phyloP scores from a whole-genome alignment of 768 basidiomycete genomes.

The Macrolepiota albuminosa region DNA sequence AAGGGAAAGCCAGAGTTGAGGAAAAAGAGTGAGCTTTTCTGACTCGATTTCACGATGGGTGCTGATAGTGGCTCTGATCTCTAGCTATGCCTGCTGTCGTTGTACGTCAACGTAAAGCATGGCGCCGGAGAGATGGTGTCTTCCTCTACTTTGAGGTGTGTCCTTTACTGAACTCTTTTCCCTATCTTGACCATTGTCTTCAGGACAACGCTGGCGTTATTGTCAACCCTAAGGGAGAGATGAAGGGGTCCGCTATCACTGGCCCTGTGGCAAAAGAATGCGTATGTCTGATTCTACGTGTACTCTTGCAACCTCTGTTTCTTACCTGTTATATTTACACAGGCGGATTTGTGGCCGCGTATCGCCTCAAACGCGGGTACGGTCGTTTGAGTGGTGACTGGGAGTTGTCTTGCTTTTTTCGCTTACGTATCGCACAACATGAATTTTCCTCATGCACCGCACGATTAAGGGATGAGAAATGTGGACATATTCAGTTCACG shows the following conservation, averaged over 20 bases:
- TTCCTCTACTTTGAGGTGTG: conserved; percentile 96
- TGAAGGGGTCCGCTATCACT: conserved; percentile 98
- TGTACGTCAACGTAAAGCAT: conserved; percentile 96
- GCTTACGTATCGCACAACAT: conserved; percentile 15
- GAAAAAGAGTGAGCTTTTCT: conserved; percentile 85
- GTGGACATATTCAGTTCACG: neutral
- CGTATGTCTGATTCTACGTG: conserved; percentile 43
- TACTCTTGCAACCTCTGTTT: neutral
- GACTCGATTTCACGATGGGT: neutral
- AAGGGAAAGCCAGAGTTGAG: conserved; percentile 99
- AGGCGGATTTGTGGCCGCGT: conserved; percentile 99
- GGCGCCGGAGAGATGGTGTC: conserved; percentile 97
- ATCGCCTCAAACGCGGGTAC: conserved; percentile 99
- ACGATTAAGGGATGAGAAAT: neutral
- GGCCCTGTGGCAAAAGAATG: conserved; percentile 99
- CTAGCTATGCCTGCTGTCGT: conserved; percentile 96
- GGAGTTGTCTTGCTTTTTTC: conserved; percentile 12
- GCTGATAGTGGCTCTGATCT: conserved; percentile 13
- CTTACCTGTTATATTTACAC: conserved; percentile 7
- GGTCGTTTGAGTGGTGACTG: conserved; percentile 65
- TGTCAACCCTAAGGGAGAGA: conserved; percentile 98
- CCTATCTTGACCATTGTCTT: neutral
- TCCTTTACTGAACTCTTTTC: neutral
- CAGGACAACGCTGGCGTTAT: conserved; percentile 96
- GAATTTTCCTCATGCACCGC: conserved; percentile 9